Percentiles rank a stretch among this genome's conserved stretches.
Evolutionary conservation across 352 stramenopile genomes (phyloP).

Genomic region (Globisporangium takayamanum): DNA sequence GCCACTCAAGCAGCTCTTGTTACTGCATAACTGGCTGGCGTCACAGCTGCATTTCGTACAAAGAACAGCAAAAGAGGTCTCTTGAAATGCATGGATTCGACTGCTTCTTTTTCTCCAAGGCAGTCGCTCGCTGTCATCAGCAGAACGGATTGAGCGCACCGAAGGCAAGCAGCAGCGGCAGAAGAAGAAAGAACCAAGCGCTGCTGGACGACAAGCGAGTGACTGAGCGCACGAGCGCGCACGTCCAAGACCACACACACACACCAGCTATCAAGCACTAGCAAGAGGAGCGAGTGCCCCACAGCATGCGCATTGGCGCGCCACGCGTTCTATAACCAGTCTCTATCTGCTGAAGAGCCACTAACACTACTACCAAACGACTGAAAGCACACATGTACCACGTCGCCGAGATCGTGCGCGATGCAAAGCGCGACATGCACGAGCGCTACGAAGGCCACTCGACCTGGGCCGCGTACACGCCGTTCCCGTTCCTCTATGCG

Average conservation of each 20-base stretch:
- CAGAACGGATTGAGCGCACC: no score
- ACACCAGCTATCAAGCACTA: background rate
- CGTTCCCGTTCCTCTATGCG: constrained; percentile 70
- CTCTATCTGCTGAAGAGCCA: background rate
- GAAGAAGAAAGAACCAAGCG: no score
- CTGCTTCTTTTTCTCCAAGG: no score
- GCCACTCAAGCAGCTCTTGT: no score
- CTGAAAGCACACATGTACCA: constrained; percentile 52
- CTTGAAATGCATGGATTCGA: no score
- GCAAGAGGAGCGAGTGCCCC: background rate
- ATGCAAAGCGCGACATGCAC: constrained; percentile 73
- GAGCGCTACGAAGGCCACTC: constrained; percentile 49
- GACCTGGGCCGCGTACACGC: constrained; percentile 58
- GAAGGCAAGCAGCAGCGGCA: no score
- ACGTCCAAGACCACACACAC: background rate
- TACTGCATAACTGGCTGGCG: no score
- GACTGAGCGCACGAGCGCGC: no score
- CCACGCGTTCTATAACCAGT: background rate
- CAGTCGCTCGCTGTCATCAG: no score
- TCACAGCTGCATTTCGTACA: no score
- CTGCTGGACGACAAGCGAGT: no score
- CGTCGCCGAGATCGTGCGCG: constrained; percentile 76
- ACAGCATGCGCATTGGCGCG: constrained; percentile 4
- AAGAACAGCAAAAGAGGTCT: no score
- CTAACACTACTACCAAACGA: background rate